phyloP scores from a whole-genome alignment of 352 stramenopile genomes.

The Pythium aquatile region DNA sequence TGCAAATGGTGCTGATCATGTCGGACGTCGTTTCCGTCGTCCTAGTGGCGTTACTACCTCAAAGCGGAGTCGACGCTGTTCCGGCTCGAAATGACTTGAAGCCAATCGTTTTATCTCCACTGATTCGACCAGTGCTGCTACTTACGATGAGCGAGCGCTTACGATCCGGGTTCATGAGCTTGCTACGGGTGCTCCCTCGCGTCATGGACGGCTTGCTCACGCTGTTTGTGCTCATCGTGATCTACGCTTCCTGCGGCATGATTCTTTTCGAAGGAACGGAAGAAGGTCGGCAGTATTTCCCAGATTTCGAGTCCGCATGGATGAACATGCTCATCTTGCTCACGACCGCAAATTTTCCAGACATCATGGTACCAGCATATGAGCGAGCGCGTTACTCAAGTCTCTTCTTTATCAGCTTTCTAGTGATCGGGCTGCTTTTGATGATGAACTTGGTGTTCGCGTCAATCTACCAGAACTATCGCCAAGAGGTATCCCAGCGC shows the following conservation, averaged over 20 bases:
- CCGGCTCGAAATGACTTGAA: slow-evolving; percentile 8
- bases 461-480: slow-evolving; percentile 72
- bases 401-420: slow-evolving; percentile 71
- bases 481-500: slow-evolving; percentile 37
- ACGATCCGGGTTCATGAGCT: slow-evolving; percentile 44
- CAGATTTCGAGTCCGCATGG: slow-evolving; percentile 43
- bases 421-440: slow-evolving; percentile 69
- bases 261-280: slow-evolving; percentile 62
- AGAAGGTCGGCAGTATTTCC: slow-evolving; percentile 51
- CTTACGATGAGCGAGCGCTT: slow-evolving; percentile 55
- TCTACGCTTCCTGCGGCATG: slow-evolving; percentile 61
- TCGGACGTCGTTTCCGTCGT: slow-evolving; percentile 43
- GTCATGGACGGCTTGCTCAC: slow-evolving; percentile 50
- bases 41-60: slow-evolving; percentile 34
- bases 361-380: slow-evolving; percentile 81
- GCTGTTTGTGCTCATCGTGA: slow-evolving; percentile 43
- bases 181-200: slow-evolving; percentile 38
- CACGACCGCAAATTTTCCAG: slow-evolving; percentile 82
- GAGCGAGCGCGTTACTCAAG: slow-evolving; percentile 35
- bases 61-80: background rate
- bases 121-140: slow-evolving; percentile 46
- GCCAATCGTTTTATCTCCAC: slow-evolving; percentile 39
- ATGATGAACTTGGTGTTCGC: slow-evolving; percentile 82
- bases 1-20: slow-evolving; percentile 45
- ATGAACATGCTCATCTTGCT: slow-evolving; percentile 68